Evolutionary conservation across 345 rosid species (phyloP), one percentile per base, ranked within the genome.

Genomic region (Camelina laxa): DNA sequence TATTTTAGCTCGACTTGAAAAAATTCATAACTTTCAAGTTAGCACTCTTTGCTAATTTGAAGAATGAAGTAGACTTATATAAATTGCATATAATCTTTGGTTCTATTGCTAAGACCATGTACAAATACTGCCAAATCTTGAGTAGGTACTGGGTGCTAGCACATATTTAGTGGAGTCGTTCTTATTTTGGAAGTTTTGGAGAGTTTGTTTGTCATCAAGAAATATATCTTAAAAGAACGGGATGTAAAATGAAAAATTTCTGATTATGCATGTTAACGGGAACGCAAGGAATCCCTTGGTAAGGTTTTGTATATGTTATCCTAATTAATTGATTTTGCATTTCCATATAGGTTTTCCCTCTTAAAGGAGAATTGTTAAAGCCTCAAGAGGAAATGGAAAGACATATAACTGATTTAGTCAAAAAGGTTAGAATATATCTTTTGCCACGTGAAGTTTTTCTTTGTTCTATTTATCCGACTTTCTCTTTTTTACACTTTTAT

Each of bases 381-480:
- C 98, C 98, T 61, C 89, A 86, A 75, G 95, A 94, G 72, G 95
- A 90, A 82, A 94, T 91, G 97, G 98, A 94, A 70, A 89, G 87
- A 47, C 93, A 89, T 82, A 86, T 91, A 73, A 88, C 98, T 6
- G 91, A 90, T 82, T 78, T 89, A 75, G 88, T 94, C 63, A 94
- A 90, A 80, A 90, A 88, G 82, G 98, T 88, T 73, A 55, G 69
- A 59, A 50, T 54, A 24, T 14, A 41, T 27, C 16, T 14, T 47
- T 60, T 61, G 16, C 60, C 56, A 7, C 47, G 13, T 64, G 55
- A n/a, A 62, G 8, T 50, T 21, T 44, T n/a, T 60, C 17, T 19
- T 69, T 61, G 50, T 69, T 10, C 24, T 15, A 62, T 45, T 50
- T 27, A 15, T 27, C 59, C 20, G 57, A 13, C 38, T 55, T 55